phyloP scores from a whole-genome alignment of 345 rosid genomes.

The Durio zibethinus region DNA sequence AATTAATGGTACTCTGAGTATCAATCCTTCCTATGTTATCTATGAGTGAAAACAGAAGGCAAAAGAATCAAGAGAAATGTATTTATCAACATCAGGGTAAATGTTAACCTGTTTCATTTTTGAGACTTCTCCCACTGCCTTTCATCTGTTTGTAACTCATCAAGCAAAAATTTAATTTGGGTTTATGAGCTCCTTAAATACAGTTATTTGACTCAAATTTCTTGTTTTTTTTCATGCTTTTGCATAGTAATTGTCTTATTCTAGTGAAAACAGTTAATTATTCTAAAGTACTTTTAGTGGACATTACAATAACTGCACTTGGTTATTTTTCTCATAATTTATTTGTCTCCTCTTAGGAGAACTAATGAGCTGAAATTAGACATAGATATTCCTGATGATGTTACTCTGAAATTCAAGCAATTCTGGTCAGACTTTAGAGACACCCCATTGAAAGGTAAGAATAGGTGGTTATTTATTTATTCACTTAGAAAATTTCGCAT shows the following conservation, averaged over 20 bases:
- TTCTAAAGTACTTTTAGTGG: neutral
- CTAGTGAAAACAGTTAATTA: neutral
- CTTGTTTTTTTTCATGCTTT: neutral
- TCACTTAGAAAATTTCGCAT: neutral
- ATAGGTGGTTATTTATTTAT: neutral
- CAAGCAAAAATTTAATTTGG: neutral
- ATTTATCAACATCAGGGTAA: neutral
- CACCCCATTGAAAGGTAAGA: slow-evolving; percentile 70
- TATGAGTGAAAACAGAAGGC: neutral
- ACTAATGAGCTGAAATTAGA: slow-evolving; percentile 81
- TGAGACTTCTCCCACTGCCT: neutral
- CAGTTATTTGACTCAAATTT: neutral
- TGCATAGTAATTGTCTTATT: neutral
- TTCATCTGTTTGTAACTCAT: slow-evolving; percentile 1
- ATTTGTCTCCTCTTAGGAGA: slow-evolving; percentile 46
- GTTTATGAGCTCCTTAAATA: neutral
- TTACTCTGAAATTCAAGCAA: slow-evolving; percentile 59
- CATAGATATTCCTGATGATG: slow-evolving; percentile 58
- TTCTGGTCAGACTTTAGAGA: slow-evolving; percentile 79
- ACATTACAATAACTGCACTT: neutral
- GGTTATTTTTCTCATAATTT: neutral
- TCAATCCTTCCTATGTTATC: neutral
- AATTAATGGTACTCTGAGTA: neutral
- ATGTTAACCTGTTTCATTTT: neutral
- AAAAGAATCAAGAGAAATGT: neutral